These are phyloP conservation scores for Castanospermum australe DNA, from an alignment of 306 rosid species.

Conservation along the genomic window DNA sequence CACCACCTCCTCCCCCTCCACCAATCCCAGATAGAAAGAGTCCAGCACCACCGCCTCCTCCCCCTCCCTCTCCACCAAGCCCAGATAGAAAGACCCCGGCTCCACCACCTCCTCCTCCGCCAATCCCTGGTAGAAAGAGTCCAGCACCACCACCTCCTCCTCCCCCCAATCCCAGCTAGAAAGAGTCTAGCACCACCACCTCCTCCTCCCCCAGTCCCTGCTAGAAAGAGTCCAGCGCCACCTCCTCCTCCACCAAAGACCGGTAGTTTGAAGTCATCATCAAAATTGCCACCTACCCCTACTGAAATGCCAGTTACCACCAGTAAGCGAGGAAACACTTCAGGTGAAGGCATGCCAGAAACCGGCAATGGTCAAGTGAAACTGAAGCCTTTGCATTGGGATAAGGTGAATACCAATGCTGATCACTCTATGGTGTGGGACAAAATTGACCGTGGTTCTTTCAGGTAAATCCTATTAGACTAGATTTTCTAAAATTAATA, in stretches of 20 bases:
- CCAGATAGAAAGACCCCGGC: background rate
- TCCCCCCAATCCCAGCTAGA: background rate
- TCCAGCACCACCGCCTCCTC: background rate
- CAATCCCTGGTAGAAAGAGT: slow-evolving; percentile 23
- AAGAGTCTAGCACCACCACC: slow-evolving; percentile 22
- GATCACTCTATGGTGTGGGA: slow-evolving; percentile 98
- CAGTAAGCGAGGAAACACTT: slow-evolving; percentile 29
- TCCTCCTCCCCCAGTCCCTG: slow-evolving; percentile 20
- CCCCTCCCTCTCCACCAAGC: slow-evolving; percentile 38
- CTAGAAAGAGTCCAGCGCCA: background rate
- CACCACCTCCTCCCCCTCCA: slow-evolving; percentile 29
- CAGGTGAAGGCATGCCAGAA: slow-evolving; percentile 29
- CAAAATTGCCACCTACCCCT: slow-evolving; percentile 55
- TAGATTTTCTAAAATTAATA: background rate
- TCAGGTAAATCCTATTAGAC: slow-evolving; percentile 56
- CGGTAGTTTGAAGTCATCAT: slow-evolving; percentile 41
- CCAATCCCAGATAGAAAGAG: slow-evolving; percentile 1
- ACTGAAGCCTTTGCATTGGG: slow-evolving; percentile 91
- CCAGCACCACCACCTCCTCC: slow-evolving; percentile 33
- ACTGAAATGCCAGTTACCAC: background rate
- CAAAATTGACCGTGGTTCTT: slow-evolving; percentile 71
- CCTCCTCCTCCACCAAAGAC: slow-evolving; percentile 43
- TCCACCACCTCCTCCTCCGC: slow-evolving; percentile 27
- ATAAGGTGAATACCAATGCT: slow-evolving; percentile 68
- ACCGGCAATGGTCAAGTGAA: slow-evolving; percentile 46